Evolutionary conservation across 805 yeast species (phyloP), one percentile per base, ranked within the genome.

Genomic region (Kockiozyma suomiensis): DNA sequence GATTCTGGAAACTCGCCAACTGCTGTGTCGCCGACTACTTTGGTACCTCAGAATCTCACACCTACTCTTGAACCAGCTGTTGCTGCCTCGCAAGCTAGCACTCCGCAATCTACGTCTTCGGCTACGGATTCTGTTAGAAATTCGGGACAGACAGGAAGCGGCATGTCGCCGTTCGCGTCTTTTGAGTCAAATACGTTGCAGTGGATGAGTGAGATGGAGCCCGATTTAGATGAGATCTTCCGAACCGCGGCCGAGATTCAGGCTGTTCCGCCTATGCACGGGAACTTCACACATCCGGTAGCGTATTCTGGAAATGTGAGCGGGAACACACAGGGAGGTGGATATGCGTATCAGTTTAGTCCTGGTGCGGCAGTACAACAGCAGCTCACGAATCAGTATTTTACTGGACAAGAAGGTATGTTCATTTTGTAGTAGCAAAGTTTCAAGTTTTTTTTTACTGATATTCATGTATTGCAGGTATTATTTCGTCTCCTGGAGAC

Each of bases 141-240:
- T 15, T 19, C 42, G 13, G 51, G 51, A 13, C 30, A 26, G 8
- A 38, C 46, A 7, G 58, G 54, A 50, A 54, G 45, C 42, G 61
- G 54, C 7, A 50, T 61, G 37, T 63, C 67, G 13, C 67, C 67
- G 25, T 64, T 64, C 46, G 67, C 66, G 17, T 60, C 65, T 7
- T 64, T 64, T 33, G 67, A 63, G 40, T 58, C 67, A 2, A 64
- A 64, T 37, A 63, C 66, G 15, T 35, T 64, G 40, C 66, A 63
- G 32, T 65, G 68, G 68, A 65, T 65, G 68, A 51, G 54, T 17
- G 65, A 65, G 28, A 61, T 65, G 66, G 68, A 65, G 54, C 65
- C 68, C 5, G 68, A 65, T 38, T 33, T 65, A 19, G 67, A 65
- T 40, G 66, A 65, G 55, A 65, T 65, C 25, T 65, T 65, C 63